These are phyloP conservation scores for Irpex rosettiformis DNA, from an alignment of 1,284 basidiomycete species.

Conservation along the genomic window DNA sequence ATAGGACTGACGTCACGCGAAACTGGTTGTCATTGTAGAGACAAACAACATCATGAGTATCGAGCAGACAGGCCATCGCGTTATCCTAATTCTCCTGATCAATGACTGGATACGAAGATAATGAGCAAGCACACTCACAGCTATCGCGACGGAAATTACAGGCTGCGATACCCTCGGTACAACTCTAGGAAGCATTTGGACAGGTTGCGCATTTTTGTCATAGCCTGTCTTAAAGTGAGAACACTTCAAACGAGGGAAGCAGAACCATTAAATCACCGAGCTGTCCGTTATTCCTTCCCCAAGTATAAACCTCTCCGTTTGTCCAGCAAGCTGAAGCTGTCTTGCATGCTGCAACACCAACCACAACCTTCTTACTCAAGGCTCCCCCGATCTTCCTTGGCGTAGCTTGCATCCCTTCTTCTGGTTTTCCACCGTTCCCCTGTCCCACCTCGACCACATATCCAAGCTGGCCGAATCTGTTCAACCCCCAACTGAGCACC, in stretches of 20 bases:
- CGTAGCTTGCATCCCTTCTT: slow-evolving; percentile 61
- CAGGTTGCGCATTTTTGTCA: slow-evolving; percentile 69
- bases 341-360: slow-evolving; percentile 86
- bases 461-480: slow-evolving; percentile 86
- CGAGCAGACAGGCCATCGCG: slow-evolving; percentile 78
- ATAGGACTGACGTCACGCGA: slow-evolving; percentile 60
- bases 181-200: slow-evolving; percentile 80
- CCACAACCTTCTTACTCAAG: slow-evolving; percentile 78
- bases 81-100: slow-evolving; percentile 64
- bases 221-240: slow-evolving; percentile 47
- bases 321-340: slow-evolving; percentile 93
- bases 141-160: slow-evolving; percentile 68
- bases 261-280: slow-evolving; percentile 52
- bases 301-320: slow-evolving; percentile 80
- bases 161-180: slow-evolving; percentile 77
- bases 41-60: slow-evolving; percentile 77
- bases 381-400: slow-evolving; percentile 74
- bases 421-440: slow-evolving; percentile 7
- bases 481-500: slow-evolving; percentile 89
- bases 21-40: slow-evolving; percentile 77
- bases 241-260: background rate
- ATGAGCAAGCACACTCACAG: slow-evolving; percentile 41
- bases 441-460: slow-evolving; percentile 69
- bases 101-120: background rate
- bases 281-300: slow-evolving; percentile 95